These are phyloP conservation scores for Rugosomyces carneus DNA, from an alignment of 1,284 basidiomycete genomes.

Conservation along the genomic window DNA sequence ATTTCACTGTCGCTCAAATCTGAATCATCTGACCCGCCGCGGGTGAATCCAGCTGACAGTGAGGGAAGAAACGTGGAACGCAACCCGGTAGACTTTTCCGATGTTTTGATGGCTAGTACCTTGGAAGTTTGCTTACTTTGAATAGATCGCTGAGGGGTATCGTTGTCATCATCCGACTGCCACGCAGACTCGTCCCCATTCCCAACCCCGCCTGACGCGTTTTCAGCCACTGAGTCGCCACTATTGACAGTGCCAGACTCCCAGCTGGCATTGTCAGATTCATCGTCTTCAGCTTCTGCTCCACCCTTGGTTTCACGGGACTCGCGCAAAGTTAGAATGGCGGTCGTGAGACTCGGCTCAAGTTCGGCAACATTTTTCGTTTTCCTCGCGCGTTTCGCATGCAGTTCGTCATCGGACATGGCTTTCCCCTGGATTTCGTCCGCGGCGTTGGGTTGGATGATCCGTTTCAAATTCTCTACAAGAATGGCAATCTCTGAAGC, in stretches of 20 bases:
- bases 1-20: conserved; percentile 72
- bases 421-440: conserved; percentile 18
- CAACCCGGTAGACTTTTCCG: conserved; percentile 17
- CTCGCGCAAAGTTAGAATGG: neutral
- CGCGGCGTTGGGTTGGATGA: conserved; percentile 34
- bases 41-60: conserved; percentile 78
- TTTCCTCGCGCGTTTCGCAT: conserved; percentile 19
- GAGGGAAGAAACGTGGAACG: conserved; percentile 84
- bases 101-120: conserved; percentile 16
- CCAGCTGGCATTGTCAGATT: conserved; percentile 41
- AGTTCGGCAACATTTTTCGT: conserved; percentile 20
- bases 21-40: conserved; percentile 73
- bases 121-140: neutral
- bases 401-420: conserved; percentile 22
- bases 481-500: conserved; percentile 54
- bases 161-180: conserved; percentile 21
- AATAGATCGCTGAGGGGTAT: conserved; percentile 2
- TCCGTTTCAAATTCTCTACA: conserved; percentile 42
- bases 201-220: neutral
- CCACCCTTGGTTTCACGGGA: conserved; percentile 16
- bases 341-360: neutral
- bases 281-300: conserved; percentile 21
- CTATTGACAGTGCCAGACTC: conserved; percentile 49
- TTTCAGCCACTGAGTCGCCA: conserved; percentile 24
- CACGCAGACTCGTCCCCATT: conserved; percentile 16